Evolutionary conservation across 139 green algal genomes (phyloP).

Genomic region (Coccomyxa sp.): DNA sequence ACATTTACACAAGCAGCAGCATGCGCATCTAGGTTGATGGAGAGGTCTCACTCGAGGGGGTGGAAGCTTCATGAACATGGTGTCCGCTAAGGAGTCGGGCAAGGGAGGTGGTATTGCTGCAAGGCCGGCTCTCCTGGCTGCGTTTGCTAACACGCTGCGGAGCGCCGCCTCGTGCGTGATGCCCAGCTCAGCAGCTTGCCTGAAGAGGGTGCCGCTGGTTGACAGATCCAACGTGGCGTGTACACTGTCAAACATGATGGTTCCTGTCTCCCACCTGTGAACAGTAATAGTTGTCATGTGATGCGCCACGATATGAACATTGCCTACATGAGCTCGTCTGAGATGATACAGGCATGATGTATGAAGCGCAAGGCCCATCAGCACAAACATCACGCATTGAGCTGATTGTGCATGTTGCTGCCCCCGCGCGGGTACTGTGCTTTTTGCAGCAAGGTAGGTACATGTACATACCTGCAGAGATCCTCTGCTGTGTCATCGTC

Average conservation of each 20-base stretch:
- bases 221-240: slow-evolving; percentile 34
- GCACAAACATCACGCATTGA: background rate
- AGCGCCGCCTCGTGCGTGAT: slow-evolving; percentile 55
- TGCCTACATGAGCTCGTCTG: too few species aligned
- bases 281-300: background rate
- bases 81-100: background rate
- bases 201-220: slow-evolving; percentile 45
- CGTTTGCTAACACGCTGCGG: slow-evolving; percentile 45
- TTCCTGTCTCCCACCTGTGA: slow-evolving; percentile 17
- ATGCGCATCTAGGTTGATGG: too few species aligned
- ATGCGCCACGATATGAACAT: too few species aligned
- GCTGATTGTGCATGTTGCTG: background rate
- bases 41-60: background rate
- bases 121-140: slow-evolving; percentile 5
- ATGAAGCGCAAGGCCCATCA: slow-evolving; percentile 1
- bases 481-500: too few species aligned
- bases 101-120: slow-evolving; percentile 8
- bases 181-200: slow-evolving; percentile 61
- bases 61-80: background rate
- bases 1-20: too few species aligned
- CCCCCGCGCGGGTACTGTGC: too few species aligned
- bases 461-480: too few species aligned
- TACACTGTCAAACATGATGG: slow-evolving; percentile 44
- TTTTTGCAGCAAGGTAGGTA: too few species aligned
- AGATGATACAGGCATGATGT: background rate